phyloP scores from a whole-genome alignment of 768 basidiomycete species.

The Boletus pseudopeckii region DNA sequence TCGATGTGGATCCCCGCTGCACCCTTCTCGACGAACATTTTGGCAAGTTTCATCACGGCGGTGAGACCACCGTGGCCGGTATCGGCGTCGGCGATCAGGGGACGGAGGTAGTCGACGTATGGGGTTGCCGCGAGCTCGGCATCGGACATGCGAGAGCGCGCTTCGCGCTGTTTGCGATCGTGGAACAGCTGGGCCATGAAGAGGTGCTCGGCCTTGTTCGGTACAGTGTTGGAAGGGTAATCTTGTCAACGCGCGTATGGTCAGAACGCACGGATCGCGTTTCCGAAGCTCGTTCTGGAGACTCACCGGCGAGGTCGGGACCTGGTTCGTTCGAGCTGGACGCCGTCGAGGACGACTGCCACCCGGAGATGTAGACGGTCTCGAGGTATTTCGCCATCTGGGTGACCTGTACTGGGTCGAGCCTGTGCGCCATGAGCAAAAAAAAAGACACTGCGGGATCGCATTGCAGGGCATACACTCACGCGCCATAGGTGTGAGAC shows the following conservation, averaged over 20 bases:
- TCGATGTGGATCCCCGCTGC: conserved; percentile 98
- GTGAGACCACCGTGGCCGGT: conserved; percentile 97
- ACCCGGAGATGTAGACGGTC: conserved; percentile 97
- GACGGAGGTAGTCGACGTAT: conserved; percentile 84
- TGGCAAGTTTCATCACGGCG: conserved; percentile 98
- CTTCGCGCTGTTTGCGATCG: conserved; percentile 93
- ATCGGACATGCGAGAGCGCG: conserved; percentile 65
- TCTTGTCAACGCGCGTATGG: conserved; percentile 42
- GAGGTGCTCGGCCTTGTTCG: conserved; percentile 97
- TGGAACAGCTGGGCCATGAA: conserved; percentile 99
- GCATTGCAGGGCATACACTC: conserved; percentile 32
- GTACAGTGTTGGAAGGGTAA: conserved; percentile 98
- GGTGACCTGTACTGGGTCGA: conserved; percentile 96
- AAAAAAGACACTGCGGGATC: no score
- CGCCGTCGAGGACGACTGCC: conserved; percentile 93
- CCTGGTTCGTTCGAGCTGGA: conserved; percentile 94
- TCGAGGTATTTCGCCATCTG: conserved; percentile 99
- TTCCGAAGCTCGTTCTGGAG: not conserved
- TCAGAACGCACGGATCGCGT: not conserved
- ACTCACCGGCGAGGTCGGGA: conserved; percentile 91
- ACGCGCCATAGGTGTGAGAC: conserved; percentile 98
- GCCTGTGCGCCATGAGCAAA: conserved; percentile 48
- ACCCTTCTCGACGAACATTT: conserved; percentile 98
- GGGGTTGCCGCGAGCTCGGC: conserved; percentile 69
- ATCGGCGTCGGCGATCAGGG: conserved; percentile 95